Conservation (phyloP, 805 yeast species). For the Maudiozyma pseudohumilis region DNA sequence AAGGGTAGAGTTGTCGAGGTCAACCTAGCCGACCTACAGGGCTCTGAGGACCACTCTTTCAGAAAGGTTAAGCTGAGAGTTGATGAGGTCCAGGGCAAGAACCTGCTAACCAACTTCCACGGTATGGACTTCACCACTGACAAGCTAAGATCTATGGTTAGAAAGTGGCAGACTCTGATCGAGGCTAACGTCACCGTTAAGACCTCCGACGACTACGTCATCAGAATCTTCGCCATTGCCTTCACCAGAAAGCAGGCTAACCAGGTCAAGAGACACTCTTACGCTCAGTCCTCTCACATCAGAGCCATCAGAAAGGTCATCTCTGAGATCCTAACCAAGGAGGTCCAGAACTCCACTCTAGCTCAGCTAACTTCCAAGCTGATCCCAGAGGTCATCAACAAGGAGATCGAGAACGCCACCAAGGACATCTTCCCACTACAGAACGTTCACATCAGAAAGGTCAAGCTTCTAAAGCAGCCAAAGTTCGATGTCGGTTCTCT, state of each 20-base stretch:
- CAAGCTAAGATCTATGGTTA: constrained; percentile 92
- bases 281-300: constrained; percentile 95
- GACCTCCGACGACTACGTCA: constrained; percentile 94
- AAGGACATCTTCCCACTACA: constrained; percentile 93
- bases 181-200: constrained; percentile 97
- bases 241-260: constrained; percentile 96
- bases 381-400: constrained; percentile 97
- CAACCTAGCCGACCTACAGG: constrained; percentile 93
- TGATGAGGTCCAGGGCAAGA: constrained; percentile 98
- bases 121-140: constrained; percentile 96
- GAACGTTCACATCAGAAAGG: constrained; percentile 98
- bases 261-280: constrained; percentile 95
- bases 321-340: constrained; percentile 92
- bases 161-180: constrained; percentile 98
- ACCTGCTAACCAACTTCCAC: constrained; percentile 97
- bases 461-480: constrained; percentile 95
- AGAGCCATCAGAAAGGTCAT: constrained; percentile 96
- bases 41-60: constrained; percentile 97
- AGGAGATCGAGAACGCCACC: constrained; percentile 95
- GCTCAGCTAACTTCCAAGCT: constrained; percentile 94
- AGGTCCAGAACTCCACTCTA: constrained; percentile 87
- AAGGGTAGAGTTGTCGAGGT: constrained; percentile 97
- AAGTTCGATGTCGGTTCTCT: constrained; percentile 95
- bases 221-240: constrained; percentile 94
- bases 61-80: constrained; percentile 96